phyloP scores from a whole-genome alignment of 805 yeast genomes.

The Pichia thaimueangensis region DNA sequence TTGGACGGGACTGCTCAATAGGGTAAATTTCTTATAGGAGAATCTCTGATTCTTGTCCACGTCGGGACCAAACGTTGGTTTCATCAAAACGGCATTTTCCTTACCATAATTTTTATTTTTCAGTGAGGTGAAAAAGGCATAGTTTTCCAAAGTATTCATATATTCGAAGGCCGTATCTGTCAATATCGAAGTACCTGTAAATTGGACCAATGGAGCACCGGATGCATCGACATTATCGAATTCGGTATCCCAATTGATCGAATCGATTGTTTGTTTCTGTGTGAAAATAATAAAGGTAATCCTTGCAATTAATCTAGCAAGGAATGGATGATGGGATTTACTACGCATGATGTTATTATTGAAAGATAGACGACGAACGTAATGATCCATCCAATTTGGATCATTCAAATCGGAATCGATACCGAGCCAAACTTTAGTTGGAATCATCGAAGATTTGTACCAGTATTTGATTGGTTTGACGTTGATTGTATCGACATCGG shows the following conservation, averaged over 20 bases:
- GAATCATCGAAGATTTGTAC: constrained; percentile 17
- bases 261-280: constrained; percentile 22
- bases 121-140: constrained; percentile 22
- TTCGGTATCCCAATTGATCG: constrained; percentile 26
- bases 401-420: constrained; percentile 26
- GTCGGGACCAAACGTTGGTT: constrained; percentile 24
- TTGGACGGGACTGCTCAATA: constrained; percentile 27
- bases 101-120: constrained; percentile 16
- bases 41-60: constrained; percentile 17
- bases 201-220: constrained; percentile 28
- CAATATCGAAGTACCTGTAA: constrained; percentile 28
- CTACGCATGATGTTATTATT: constrained; percentile 25
- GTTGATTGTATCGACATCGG: constrained; percentile 55
- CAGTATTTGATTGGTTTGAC: constrained; percentile 38
- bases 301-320: constrained; percentile 29
- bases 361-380: constrained; percentile 26
- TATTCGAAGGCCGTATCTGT: constrained; percentile 30
- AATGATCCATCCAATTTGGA: constrained; percentile 25
- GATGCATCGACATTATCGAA: constrained; percentile 26
- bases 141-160: constrained; percentile 18
- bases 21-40: constrained; percentile 23
- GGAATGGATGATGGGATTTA: constrained; percentile 30
- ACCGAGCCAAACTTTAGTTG: constrained; percentile 18
- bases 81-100: constrained; percentile 5
- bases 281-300: constrained; percentile 27